Conservation (phyloP, 805 yeast species). For the Metschnikowia shivogae region DNA sequence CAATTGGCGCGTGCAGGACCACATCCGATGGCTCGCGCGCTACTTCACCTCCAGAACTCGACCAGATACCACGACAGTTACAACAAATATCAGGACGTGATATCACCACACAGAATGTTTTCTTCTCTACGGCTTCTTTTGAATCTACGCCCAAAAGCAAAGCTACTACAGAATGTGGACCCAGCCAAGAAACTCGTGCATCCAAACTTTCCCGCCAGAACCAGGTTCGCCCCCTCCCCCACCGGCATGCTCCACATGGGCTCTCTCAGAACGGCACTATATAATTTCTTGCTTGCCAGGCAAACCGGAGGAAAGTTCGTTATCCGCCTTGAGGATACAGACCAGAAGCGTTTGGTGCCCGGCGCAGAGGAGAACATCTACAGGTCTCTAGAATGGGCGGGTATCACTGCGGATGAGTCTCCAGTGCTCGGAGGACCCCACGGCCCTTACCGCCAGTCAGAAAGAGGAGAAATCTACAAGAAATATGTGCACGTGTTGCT, state of each 20-base stretch:
- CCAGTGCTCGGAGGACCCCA: constrained; percentile 54
- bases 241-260: constrained; percentile 95
- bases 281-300: constrained; percentile 78
- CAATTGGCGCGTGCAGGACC: constrained; percentile 14
- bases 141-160: constrained; percentile 8
- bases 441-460: constrained; percentile 86
- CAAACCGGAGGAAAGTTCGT: constrained; percentile 77
- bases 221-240: constrained; percentile 97
- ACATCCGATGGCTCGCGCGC: background rate
- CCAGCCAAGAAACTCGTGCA: constrained; percentile 21
- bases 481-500: constrained; percentile 55
- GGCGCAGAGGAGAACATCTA: constrained; percentile 85
- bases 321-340: constrained; percentile 89
- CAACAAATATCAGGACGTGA: too few species aligned
- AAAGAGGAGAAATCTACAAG: constrained; percentile 63
- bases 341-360: constrained; percentile 66
- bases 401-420: constrained; percentile 75
- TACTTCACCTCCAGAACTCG: too few species aligned
- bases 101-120: background rate
- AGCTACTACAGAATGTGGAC: background rate
- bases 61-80: too few species aligned
- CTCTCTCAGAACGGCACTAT: constrained; percentile 86
- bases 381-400: constrained; percentile 73
- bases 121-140: constrained; percentile 11
- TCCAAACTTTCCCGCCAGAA: constrained; percentile 59